Evolutionary conservation across 208 protist species (phyloP).

Genomic region (Acanthamoeba triangularis): DNA sequence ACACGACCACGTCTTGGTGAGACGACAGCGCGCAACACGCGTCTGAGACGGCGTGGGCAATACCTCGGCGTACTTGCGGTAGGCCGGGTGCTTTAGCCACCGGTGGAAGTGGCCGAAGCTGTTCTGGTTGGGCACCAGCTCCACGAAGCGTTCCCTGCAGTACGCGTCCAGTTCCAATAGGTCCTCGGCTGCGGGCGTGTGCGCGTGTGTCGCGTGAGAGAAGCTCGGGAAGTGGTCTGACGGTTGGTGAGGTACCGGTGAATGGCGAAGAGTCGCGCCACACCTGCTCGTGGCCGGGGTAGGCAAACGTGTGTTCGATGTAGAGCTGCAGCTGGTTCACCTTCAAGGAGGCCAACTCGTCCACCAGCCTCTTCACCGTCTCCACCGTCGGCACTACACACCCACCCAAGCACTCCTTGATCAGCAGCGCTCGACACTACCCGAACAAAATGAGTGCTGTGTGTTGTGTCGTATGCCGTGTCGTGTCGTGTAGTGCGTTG

Average conservation of each 20-base stretch:
- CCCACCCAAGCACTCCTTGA: neutral
- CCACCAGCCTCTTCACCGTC: constrained; percentile 64
- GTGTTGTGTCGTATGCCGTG: neutral
- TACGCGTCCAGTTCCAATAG: constrained; percentile 36
- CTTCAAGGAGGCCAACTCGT: constrained; percentile 51
- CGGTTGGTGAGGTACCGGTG: neutral
- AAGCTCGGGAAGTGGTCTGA: too few species aligned
- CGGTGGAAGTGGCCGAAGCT: constrained; percentile 68
- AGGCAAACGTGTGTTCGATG: constrained; percentile 68
- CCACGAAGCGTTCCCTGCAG: constrained; percentile 56
- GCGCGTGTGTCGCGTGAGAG: too few species aligned
- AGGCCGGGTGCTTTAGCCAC: constrained; percentile 54
- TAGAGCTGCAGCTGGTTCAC: constrained; percentile 69
- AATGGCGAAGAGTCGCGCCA: constrained; percentile 53
- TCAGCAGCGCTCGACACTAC: neutral
- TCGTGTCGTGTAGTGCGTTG: neutral
- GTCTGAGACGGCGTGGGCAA: neutral
- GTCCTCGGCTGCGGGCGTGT: neutral
- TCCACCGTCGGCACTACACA: constrained; percentile 53
- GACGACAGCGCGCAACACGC: neutral
- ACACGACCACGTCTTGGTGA: neutral
- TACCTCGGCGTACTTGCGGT: constrained; percentile 62
- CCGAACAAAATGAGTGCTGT: neutral
- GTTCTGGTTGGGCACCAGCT: constrained; percentile 74
- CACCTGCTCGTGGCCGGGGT: constrained; percentile 45